These are phyloP conservation scores for Silene coronaria DNA, from an alignment of 179 eudicot species.

Conservation along the genomic window DNA sequence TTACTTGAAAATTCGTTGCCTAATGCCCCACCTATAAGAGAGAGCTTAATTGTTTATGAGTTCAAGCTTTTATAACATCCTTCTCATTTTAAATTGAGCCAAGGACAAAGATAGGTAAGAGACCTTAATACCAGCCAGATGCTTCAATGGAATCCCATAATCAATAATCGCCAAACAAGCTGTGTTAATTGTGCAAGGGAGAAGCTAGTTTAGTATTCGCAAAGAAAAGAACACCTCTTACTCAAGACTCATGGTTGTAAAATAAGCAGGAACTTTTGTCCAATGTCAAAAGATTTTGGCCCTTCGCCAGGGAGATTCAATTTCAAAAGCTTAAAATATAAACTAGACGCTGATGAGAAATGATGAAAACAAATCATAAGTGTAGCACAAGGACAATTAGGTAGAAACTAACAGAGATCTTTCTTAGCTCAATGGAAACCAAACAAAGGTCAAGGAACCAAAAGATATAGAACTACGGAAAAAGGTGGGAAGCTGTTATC, in stretches of 20 bases:
- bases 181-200: constrained; percentile 90
- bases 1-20: not conserved
- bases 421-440: no score
- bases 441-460: no score
- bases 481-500: no score
- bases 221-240: no score
- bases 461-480: no score
- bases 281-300: no score
- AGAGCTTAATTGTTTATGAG: not conserved
- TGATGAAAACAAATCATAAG: not conserved
- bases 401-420: no score
- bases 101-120: not conserved
- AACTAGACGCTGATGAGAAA: not conserved
- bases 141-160: constrained; percentile 85
- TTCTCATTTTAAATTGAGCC: not conserved
- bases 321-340: not conserved
- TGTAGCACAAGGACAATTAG: no score
- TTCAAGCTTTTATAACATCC: not conserved
- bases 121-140: constrained; percentile 62
- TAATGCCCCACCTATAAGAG: not conserved
- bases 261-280: no score
- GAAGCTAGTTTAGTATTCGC: constrained; percentile 55
- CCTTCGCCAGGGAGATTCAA: not conserved
- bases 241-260: no score
- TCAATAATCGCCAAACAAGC: constrained; percentile 92